Percentiles rank a stretch among this genome's conserved stretches.
Evolutionary conservation across 2,329 filamentous ascomycete species (phyloP).

Genomic region (Xylariaceae sp.): DNA sequence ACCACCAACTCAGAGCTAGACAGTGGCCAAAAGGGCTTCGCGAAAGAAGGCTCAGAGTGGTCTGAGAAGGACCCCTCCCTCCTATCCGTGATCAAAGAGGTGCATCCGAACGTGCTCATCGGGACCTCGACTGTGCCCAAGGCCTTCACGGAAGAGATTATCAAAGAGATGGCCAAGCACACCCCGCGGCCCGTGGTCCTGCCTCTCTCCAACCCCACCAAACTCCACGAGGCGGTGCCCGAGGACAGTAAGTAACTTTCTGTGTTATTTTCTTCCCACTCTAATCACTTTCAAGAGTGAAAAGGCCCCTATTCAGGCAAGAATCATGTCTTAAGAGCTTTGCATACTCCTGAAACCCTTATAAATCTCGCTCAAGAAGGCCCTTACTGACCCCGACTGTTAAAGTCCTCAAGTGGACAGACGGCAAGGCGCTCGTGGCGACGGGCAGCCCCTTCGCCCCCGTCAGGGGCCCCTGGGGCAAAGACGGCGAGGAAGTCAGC

Average conservation of each 20-base stretch:
- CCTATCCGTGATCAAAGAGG: constrained; percentile 69
- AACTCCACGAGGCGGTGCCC: constrained; percentile 81
- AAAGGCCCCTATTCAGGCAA: too few relatives aligned
- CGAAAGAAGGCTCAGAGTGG: constrained; percentile 71
- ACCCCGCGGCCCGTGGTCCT: constrained; percentile 78
- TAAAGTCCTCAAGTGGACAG: constrained; percentile 81
- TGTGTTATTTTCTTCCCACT: too few relatives aligned
- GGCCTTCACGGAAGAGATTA: constrained; percentile 76
- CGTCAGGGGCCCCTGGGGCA: constrained; percentile 66
- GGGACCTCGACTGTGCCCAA: constrained; percentile 82
- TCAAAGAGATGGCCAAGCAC: constrained; percentile 77
- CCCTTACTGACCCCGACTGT: too few relatives aligned
- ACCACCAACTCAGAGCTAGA: constrained; percentile 68
- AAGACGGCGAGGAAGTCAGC: constrained; percentile 50
- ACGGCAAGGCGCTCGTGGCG: constrained; percentile 78
- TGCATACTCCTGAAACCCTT: too few relatives aligned
- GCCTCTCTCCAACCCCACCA: constrained; percentile 85
- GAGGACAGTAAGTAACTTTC: too few relatives aligned
- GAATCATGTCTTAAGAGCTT: too few relatives aligned
- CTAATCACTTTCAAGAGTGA: too few relatives aligned
- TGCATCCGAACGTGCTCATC: constrained; percentile 82
- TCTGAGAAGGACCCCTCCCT: constrained; percentile 63
- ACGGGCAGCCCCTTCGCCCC: constrained; percentile 85
- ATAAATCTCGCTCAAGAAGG: too few relatives aligned
- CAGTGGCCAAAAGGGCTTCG: constrained; percentile 70